A percentile compares a stretch with the other conserved stretches of the same genome.
Conservation (phyloP, 257 asterid species). For the Catharanthus roseus region DNA sequence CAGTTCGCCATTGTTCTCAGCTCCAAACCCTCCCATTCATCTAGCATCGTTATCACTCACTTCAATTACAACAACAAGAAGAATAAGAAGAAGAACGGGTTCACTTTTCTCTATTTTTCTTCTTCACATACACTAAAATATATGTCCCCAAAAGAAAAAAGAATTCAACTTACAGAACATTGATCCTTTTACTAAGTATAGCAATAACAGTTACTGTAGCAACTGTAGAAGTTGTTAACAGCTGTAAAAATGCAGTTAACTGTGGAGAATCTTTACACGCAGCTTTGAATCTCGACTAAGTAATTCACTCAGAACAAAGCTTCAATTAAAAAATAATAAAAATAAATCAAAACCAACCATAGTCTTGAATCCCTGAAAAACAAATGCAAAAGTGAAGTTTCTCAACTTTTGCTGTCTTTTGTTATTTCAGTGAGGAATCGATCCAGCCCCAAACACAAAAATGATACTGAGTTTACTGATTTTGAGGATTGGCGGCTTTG, state of each 20-base stretch:
- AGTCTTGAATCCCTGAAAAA: not conserved
- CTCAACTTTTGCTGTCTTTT: not conserved
- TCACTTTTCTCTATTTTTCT: not conserved
- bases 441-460: not conserved
- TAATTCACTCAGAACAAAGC: not conserved
- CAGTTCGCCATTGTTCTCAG: constrained; percentile 6
- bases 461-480: not conserved
- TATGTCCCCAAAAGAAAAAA: not conserved
- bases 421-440: not conserved
- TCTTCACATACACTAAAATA: not conserved
- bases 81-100: not conserved
- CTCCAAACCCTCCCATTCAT: constrained; percentile 40
- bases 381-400: not conserved
- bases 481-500: not conserved
- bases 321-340: not conserved
- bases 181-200: constrained; percentile 1
- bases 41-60: constrained; percentile 14
- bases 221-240: not conserved
- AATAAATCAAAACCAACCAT: not conserved
- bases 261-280: not conserved
- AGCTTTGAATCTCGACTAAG: constrained; percentile 1
- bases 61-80: constrained; percentile 5
- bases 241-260: constrained; percentile 9
- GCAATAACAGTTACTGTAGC: not conserved
- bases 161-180: not conserved